These are phyloP conservation scores for Termitomyces sp. DNA, from an alignment of 768 basidiomycete genomes.

Conservation along the genomic window DNA sequence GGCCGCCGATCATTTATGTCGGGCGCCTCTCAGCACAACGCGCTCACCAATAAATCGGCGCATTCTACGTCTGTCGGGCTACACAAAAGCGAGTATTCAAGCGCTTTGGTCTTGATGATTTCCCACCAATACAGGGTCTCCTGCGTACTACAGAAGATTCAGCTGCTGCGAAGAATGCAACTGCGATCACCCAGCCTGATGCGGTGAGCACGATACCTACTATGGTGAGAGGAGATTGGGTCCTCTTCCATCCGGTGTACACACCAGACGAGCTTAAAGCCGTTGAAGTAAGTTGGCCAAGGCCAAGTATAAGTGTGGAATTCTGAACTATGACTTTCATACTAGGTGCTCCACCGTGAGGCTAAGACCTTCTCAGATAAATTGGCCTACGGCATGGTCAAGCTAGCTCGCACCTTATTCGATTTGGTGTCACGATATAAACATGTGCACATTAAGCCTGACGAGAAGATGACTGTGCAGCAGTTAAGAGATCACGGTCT, in stretches of 20 bases:
- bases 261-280: slow-evolving; percentile 68
- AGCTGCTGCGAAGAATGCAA: slow-evolving; percentile 18
- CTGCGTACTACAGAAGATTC: slow-evolving; percentile 12
- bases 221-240: slow-evolving; percentile 77
- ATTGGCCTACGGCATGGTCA: slow-evolving; percentile 65
- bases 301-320: neutral
- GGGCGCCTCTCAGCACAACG: slow-evolving; percentile 9
- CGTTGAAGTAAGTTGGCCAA: slow-evolving; percentile 55
- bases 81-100: slow-evolving; percentile 20
- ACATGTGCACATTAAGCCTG: slow-evolving; percentile 61
- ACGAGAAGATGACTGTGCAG: slow-evolving; percentile 62
- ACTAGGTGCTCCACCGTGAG: slow-evolving; percentile 67
- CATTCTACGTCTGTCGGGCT: slow-evolving; percentile 19
- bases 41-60: slow-evolving; percentile 20
- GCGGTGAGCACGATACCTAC: slow-evolving; percentile 55
- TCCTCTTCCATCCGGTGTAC: slow-evolving; percentile 92
- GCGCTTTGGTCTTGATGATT: neutral
- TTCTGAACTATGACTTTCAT: neutral
- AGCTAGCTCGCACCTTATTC: slow-evolving; percentile 61
- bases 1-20: slow-evolving; percentile 20
- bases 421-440: slow-evolving; percentile 88
- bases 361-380: slow-evolving; percentile 71
- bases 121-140: slow-evolving; percentile 1
- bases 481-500: slow-evolving; percentile 76
- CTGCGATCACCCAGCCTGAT: slow-evolving; percentile 38